Percentiles rank a stretch among this genome's conserved stretches.
Conservation (phyloP, 192 early-diverging fungal species). For the Coemansia erecta region DNA sequence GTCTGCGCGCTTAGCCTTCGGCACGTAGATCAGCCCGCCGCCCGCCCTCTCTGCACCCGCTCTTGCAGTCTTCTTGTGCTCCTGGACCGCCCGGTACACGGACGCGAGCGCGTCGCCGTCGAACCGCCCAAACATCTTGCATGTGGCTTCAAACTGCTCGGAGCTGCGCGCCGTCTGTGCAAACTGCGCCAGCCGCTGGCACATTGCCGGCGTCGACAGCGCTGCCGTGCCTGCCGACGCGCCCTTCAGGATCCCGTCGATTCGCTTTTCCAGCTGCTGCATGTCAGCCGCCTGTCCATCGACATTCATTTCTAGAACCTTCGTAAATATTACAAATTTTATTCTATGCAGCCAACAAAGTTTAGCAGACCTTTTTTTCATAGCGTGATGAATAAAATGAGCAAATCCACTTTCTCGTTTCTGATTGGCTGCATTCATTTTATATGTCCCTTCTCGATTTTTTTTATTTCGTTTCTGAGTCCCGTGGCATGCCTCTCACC, state of each 20-base stretch:
- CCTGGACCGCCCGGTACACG: conserved; percentile 20
- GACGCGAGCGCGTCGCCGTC: conserved; percentile 20
- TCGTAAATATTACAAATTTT: not conserved
- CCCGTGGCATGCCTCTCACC: not conserved
- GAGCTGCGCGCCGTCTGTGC: conserved; percentile 11
- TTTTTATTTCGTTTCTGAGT: conserved; percentile 5
- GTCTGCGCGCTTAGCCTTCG: conserved; percentile 13
- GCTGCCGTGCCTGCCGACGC: conserved; percentile 11
- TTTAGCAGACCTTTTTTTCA: not conserved
- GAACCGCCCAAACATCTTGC: conserved; percentile 49
- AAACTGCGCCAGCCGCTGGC: conserved; percentile 44
- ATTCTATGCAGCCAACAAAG: not conserved
- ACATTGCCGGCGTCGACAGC: conserved; percentile 21
- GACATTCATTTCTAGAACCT: conserved; percentile 23
- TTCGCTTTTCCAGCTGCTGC: conserved; percentile 21
- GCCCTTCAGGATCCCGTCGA: conserved; percentile 22
- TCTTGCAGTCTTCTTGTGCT: conserved; percentile 6
- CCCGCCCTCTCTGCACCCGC: too few species aligned
- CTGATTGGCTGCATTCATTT: conserved; percentile 11
- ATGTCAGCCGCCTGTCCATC: conserved; percentile 13
- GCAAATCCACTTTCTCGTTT: not conserved
- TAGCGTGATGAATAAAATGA: not conserved
- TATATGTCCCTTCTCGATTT: conserved; percentile 1
- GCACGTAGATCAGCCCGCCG: conserved; percentile 45
- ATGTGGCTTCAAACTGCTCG: conserved; percentile 37